Evolutionary conservation across 768 basidiomycete genomes (phyloP).

Genomic region (Tricholoma saponaceum): DNA sequence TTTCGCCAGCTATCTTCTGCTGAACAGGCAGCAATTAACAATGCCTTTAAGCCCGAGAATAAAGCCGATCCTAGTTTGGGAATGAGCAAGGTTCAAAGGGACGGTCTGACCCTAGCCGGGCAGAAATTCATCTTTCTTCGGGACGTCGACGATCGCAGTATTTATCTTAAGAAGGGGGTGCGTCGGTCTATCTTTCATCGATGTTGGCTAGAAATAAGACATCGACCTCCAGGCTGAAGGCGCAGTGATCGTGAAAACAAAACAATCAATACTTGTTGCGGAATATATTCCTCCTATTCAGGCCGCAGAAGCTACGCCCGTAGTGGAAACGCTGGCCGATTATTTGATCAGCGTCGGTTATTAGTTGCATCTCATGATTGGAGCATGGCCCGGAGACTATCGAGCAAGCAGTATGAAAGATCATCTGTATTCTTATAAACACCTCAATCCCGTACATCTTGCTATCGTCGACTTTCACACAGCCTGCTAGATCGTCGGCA

Average conservation of each 20-base stretch:
- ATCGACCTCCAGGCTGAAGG: constrained; percentile 59
- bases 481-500: too few species aligned
- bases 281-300: constrained; percentile 67
- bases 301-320: constrained; percentile 57
- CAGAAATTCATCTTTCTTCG: constrained; percentile 72
- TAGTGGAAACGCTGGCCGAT: constrained; percentile 72
- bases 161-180: constrained; percentile 79
- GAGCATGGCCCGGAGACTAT: not conserved
- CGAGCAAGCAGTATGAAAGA: constrained; percentile 6
- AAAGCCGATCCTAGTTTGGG: constrained; percentile 3
- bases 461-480: not conserved
- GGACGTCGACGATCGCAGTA: constrained; percentile 37
- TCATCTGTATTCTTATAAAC: constrained; percentile 14
- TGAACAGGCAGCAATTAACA: constrained; percentile 59
- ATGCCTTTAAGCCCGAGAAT: constrained; percentile 37
- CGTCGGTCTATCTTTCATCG: constrained; percentile 23
- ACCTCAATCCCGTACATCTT: not conserved
- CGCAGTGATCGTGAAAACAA: constrained; percentile 71
- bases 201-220: not conserved
- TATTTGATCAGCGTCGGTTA: constrained; percentile 64
- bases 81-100: constrained; percentile 35
- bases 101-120: constrained; percentile 61
- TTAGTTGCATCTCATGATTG: constrained; percentile 28
- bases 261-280: constrained; percentile 78
- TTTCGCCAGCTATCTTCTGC: constrained; percentile 49